These are phyloP conservation scores for Penicillium vulpinum DNA, from an alignment of 2,329 filamentous ascomycete genomes.

Conservation along the genomic window DNA sequence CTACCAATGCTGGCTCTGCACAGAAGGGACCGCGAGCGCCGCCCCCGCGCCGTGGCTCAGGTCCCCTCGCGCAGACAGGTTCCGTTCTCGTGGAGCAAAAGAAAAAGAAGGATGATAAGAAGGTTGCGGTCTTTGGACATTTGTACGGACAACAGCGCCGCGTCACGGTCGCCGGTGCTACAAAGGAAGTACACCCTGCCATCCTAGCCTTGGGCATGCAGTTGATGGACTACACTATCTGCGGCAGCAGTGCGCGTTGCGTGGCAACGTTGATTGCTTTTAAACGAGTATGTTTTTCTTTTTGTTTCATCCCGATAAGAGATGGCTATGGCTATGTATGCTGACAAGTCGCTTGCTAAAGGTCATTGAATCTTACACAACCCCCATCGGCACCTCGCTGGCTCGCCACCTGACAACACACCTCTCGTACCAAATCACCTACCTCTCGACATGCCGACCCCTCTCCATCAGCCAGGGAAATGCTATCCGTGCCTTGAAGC, in stretches of 20 bases:
- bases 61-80: slow-evolving; percentile 32
- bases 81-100: slow-evolving; percentile 42
- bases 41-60: slow-evolving; percentile 38
- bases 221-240: slow-evolving; percentile 83
- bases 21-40: slow-evolving; percentile 34
- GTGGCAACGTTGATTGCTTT: slow-evolving; percentile 87
- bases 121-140: slow-evolving; percentile 77
- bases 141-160: slow-evolving; percentile 74
- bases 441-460: slow-evolving; percentile 88
- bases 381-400: slow-evolving; percentile 78
- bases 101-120: slow-evolving; percentile 64
- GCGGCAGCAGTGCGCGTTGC: slow-evolving; percentile 83
- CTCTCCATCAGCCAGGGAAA: slow-evolving; percentile 98
- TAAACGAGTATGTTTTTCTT: slow-evolving; percentile 64
- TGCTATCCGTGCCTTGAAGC: slow-evolving; percentile 90
- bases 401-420: slow-evolving; percentile 89
- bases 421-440: slow-evolving; percentile 93
- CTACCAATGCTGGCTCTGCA: slow-evolving; percentile 25
- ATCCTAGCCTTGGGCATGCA: slow-evolving; percentile 84
- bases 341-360: slow-evolving; percentile 41
- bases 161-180: slow-evolving; percentile 60
- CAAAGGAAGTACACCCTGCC: slow-evolving; percentile 78
- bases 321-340: background rate
- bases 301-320: background rate
- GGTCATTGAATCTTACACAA: slow-evolving; percentile 92